Base-by-base conservation (phyloP, 352 stramenopile genomes). In the Globisporangium nunn region DNA sequence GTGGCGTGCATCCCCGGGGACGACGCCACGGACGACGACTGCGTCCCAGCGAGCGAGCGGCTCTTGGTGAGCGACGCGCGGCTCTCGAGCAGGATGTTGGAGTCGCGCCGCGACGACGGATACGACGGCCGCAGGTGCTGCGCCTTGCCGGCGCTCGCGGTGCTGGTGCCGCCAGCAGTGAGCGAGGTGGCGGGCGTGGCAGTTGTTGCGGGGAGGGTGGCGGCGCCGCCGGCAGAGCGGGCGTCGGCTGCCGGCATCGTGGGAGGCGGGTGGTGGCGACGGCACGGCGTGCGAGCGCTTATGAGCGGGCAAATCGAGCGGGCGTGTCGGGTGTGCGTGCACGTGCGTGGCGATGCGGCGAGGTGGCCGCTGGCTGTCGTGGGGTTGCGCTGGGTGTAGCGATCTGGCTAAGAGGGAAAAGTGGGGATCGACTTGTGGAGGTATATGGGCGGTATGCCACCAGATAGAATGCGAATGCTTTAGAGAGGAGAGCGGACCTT, bases 41-140 rank as follows among this genome's bases (percentile, higher is more conserved):
- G 58, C 37, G 61, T 63, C 30, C 47, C 33, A 6, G 37, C 43
- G 46, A 55, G 48, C 49, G 56, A 62, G 39, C 49, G 56, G 37
- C 28, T 62, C 56, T 62, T 91, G 50, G 91, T 90, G 79, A 64
- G 83, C 58, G 88, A 88, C 57, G 72, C 75, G 30, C 55, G 70
- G 48, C 33, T 81, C 33, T 72, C 87, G 14, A 54, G 52, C 30
- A 62, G 49, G 56, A 62, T 62, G 49, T 62, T 62, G n/a, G 56
- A 62, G 40, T 62, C 56, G 49, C 56, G 56, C 40, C 40, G 56
- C 29, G 56, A 62, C 35, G 56, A 62, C 17, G 56, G 56, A 11
- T 52, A 56, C 48, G 56, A 62, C 40, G 56, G 40, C 8, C 56
- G 49, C 48, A 30, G 10, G 28, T 35, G 41, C 35, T 54, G 54